These are phyloP conservation scores for Bathelium albidoporum DNA, from an alignment of 495 filamentous ascomycete species.

Conservation along the genomic window DNA sequence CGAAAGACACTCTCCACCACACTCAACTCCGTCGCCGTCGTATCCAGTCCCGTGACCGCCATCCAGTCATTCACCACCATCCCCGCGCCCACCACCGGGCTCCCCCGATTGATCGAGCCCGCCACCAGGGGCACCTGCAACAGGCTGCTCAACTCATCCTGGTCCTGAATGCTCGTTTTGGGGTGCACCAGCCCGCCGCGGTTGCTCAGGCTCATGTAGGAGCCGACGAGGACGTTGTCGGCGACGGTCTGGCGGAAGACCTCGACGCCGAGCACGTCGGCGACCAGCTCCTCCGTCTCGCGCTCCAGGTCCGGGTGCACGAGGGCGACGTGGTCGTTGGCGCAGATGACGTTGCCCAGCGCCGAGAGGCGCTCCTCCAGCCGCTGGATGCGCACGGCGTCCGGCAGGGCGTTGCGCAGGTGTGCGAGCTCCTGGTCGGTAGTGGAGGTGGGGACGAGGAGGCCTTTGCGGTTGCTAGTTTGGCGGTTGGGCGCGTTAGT, in stretches of 20 bases:
- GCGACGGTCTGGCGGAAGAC: constrained; percentile 96
- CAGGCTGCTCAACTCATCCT: constrained; percentile 89
- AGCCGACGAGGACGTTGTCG: constrained; percentile 91
- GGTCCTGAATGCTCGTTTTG: constrained; percentile 91
- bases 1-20: constrained; percentile 94
- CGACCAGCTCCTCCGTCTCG: constrained; percentile 57
- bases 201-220: constrained; percentile 93
- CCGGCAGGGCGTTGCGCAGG: constrained; percentile 85
- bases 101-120: constrained; percentile 84
- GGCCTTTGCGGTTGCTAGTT: constrained; percentile 87
- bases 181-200: constrained; percentile 95
- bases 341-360: constrained; percentile 91
- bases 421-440: constrained; percentile 98
- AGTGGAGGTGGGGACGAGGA: constrained; percentile 88
- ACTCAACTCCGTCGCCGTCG: constrained; percentile 90
- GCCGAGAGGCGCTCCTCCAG: constrained; percentile 97
- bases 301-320: constrained; percentile 96
- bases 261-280: constrained; percentile 93
- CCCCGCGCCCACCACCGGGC: constrained; percentile 86
- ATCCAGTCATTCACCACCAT: constrained; percentile 99
- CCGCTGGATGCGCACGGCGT: constrained; percentile 79
- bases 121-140: constrained; percentile 94
- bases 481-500: no score
- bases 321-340: constrained; percentile 92
- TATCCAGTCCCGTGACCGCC: constrained; percentile 89